Evolutionary conservation across 2,329 filamentous ascomycete species (phyloP).

Genomic region (Bipolaris sorokiniana): DNA sequence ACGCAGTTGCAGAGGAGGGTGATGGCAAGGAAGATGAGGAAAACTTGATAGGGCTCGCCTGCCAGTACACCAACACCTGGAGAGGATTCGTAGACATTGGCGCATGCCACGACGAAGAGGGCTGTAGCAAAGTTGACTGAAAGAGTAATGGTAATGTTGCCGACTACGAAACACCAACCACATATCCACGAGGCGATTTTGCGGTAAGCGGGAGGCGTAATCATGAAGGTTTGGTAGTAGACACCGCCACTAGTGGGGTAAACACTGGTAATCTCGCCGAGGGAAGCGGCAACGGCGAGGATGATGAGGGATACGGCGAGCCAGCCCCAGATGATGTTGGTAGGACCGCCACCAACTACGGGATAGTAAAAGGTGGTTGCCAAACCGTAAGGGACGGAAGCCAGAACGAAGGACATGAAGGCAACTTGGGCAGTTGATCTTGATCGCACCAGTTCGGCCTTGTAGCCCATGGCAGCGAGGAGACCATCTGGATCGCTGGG

Average conservation of each 20-base stretch:
- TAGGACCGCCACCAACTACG: constrained; percentile 68
- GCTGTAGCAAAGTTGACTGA: constrained; percentile 78
- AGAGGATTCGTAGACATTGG: constrained; percentile 61
- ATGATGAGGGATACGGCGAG: constrained; percentile 71
- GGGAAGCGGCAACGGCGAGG: constrained; percentile 69
- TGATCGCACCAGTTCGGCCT: constrained; percentile 67
- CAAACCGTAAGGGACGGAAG: constrained; percentile 75
- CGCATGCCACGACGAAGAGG: constrained; percentile 60
- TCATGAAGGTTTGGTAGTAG: constrained; percentile 81
- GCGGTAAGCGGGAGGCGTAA: constrained; percentile 66
- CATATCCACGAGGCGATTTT: constrained; percentile 72
- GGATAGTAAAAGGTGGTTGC: constrained; percentile 74
- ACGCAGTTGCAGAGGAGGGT: constrained; percentile 59
- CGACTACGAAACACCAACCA: constrained; percentile 78
- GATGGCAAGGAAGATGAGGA: constrained; percentile 57
- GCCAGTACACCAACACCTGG: constrained; percentile 55
- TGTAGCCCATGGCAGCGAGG: constrained; percentile 70
- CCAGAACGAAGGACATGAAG: constrained; percentile 79
- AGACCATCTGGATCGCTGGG: constrained; percentile 63
- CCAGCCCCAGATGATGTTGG: constrained; percentile 77
- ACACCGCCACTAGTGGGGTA: constrained; percentile 80
- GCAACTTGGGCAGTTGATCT: constrained; percentile 72
- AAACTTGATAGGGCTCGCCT: constrained; percentile 54
- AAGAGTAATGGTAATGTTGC: constrained; percentile 82
- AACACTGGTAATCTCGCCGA: constrained; percentile 76